phyloP scores from a whole-genome alignment of 768 basidiomycete genomes.

The Paxillus ammoniavirescens region DNA sequence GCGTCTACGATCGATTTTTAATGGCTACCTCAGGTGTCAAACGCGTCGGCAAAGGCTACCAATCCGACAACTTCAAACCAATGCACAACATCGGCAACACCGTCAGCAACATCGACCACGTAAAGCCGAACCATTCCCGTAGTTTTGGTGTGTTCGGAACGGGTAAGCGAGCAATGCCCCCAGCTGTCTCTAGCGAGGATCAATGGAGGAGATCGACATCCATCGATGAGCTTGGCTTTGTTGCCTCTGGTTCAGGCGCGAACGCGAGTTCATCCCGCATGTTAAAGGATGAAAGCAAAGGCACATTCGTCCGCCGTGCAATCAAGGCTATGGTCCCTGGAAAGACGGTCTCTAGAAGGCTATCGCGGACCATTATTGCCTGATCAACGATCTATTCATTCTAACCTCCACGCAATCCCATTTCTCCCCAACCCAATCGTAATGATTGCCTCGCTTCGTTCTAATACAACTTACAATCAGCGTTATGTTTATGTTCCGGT shows the following conservation, averaged over 20 bases:
- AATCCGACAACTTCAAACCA: conserved; percentile 60
- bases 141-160: conserved; percentile 28
- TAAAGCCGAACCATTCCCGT: conserved; percentile 19
- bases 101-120: conserved; percentile 10
- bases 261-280: conserved; percentile 21
- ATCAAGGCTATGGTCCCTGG: conserved; percentile 75
- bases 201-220: conserved; percentile 43
- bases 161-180: conserved; percentile 60
- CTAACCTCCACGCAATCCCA: not conserved
- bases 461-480: conserved; percentile 14
- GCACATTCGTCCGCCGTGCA: conserved; percentile 63
- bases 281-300: conserved; percentile 45
- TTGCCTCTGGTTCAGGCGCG: conserved; percentile 36
- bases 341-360: conserved; percentile 50
- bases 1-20: conserved; percentile 78
- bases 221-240: conserved; percentile 66
- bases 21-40: conserved; percentile 82
- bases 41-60: conserved; percentile 77
- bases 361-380: conserved; percentile 39
- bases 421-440: not conserved
- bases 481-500: conserved; percentile 14
- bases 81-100: conserved; percentile 31
- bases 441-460: conserved; percentile 9
- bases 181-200: conserved; percentile 71
- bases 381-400: conserved; percentile 10